These are phyloP conservation scores for Lichtheimia ramosa DNA, from an alignment of 371 early-diverging fungal genomes.

Conservation along the genomic window DNA sequence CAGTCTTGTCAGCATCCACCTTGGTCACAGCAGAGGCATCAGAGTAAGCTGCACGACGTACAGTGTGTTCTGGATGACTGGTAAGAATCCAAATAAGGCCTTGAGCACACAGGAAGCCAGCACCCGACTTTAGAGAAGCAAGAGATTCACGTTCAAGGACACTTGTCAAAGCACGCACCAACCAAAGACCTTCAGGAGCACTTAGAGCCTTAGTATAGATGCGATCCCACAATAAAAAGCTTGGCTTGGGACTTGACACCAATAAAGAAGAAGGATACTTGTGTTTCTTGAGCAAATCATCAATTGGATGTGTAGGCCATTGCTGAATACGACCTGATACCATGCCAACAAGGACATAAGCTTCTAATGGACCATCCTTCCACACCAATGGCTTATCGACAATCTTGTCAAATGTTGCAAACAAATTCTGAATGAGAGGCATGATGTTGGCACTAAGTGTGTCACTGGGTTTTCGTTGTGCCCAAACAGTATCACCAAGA, in stretches of 20 bases:
- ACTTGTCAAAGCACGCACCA: constrained; percentile 60
- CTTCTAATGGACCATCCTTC: constrained; percentile 73
- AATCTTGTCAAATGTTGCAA: constrained; percentile 61
- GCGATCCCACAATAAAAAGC: constrained; percentile 81
- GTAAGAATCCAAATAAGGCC: constrained; percentile 59
- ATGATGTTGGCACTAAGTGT: constrained; percentile 30
- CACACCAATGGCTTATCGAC: constrained; percentile 63
- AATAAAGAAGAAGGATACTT: constrained; percentile 41
- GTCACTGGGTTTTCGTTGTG: constrained; percentile 40
- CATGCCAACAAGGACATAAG: constrained; percentile 64
- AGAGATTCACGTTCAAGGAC: constrained; percentile 38
- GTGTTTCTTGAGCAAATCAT: constrained; percentile 37
- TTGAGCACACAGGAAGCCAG: constrained; percentile 33
- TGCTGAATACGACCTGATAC: constrained; percentile 46
- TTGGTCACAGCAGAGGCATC: constrained; percentile 42
- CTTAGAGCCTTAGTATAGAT: constrained; percentile 74
- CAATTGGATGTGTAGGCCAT: constrained; percentile 34
- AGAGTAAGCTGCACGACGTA: constrained; percentile 50
- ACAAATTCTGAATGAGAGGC: constrained; percentile 53
- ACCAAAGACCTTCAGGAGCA: constrained; percentile 75
- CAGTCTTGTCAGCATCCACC: constrained; percentile 35
- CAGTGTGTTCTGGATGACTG: constrained; percentile 51
- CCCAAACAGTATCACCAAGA: constrained; percentile 50
- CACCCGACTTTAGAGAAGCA: constrained; percentile 35
- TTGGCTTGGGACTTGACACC: constrained; percentile 54